Evolutionary conservation across 2,329 filamentous ascomycete genomes (phyloP), one percentile per base, ranked within the genome.

Genomic region (Microthyrium microscopicum): DNA sequence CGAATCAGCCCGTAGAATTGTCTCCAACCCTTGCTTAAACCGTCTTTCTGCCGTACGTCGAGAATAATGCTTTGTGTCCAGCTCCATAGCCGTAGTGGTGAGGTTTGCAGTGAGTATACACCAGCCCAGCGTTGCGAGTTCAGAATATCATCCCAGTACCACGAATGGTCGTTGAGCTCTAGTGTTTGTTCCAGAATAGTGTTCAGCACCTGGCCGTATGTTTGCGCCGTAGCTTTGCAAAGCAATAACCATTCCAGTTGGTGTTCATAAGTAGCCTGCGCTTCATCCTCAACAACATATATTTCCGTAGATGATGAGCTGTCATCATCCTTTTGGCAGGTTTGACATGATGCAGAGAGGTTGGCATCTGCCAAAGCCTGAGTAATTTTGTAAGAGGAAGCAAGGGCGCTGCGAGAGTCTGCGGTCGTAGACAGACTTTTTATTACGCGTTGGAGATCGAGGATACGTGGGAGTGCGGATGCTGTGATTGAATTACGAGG

Each of bases 91-190:
- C 80, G 68, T 26, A 76, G 46, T 0, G 89, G 89, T 1, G 77
- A 82, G 0, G 77, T 93, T 53, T 98, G 89, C 6, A 91, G 57
- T 11, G 81, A 77, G 54, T 94, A 94, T 3, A 94, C 52, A 20
- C 73, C 77, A 42, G 80, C 85, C 47, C 77, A 81, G 31, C 72
- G 66, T 44, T 82, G 77, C 1, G 82, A 91, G 7, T 72, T 70
- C 20, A 93, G 58, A 2, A 94, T 69, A 43, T 89, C 79, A 48
- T 93, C 82, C 89, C 89, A 98, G 53, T 95, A 95, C 73, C 78
- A 85, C 17, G 93, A 76, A 44, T 93, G 84, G 42, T 93, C 76
- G 45, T 74, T 80, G 13, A 98, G 56, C 0, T 77, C 77, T 8
- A 87, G 73, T 8, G 84, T 91, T 45, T 89, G 78, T 35, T 87